Percentiles rank a stretch among this genome's conserved stretches.
phyloP scores from a whole-genome alignment of 441 rosid genomes.

The Eutrema salsugineum region DNA sequence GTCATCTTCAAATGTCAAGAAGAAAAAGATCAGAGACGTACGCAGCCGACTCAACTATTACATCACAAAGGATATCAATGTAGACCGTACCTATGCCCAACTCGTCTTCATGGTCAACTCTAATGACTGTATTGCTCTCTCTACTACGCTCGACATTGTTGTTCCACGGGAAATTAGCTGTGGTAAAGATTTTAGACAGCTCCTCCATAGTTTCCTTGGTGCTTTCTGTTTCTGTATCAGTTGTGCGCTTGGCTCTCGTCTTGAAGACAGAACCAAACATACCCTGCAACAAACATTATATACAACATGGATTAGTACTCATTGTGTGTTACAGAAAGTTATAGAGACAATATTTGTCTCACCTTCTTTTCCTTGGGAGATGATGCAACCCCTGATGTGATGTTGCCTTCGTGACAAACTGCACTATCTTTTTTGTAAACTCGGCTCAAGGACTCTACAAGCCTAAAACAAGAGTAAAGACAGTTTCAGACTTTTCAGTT shows the following conservation, averaged over 20 bases:
- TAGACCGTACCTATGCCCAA: conserved; percentile 57
- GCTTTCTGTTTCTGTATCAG: conserved; percentile 63
- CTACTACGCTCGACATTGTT: conserved; percentile 19
- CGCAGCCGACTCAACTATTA: not conserved
- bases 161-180: conserved; percentile 56
- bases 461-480: conserved; percentile 38
- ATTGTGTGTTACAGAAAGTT: not conserved
- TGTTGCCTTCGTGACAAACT: conserved; percentile 38
- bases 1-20: conserved; percentile 54
- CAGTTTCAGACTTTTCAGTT: not conserved
- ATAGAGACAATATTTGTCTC: conserved; percentile 30
- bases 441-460: conserved; percentile 47
- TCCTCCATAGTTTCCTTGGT: conserved; percentile 61
- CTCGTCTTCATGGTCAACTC: conserved; percentile 45
- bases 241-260: conserved; percentile 51
- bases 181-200: conserved; percentile 51
- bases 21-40: not conserved
- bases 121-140: conserved; percentile 11
- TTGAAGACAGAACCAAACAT: conserved; percentile 81
- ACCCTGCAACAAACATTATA: conserved; percentile 44
- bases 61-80: not conserved
- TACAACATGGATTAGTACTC: not conserved
- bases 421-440: conserved; percentile 54
- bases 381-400: conserved; percentile 22
- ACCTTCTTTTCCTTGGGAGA: conserved; percentile 80